These are phyloP conservation scores for Dactylellina parvicollis DNA, from an alignment of 2,329 filamentous ascomycete species.

Conservation along the genomic window DNA sequence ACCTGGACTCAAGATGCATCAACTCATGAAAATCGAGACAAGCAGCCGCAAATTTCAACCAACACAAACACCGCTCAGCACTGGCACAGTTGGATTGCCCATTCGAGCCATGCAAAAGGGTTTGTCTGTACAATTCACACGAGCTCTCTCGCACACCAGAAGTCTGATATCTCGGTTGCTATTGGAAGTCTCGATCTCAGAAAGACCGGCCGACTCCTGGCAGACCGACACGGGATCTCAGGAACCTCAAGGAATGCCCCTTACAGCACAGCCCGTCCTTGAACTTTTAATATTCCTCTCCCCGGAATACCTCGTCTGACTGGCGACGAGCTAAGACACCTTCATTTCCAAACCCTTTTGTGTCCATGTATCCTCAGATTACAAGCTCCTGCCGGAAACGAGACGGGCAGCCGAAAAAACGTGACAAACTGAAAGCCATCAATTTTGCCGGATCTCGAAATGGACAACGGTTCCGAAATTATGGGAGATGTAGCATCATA, in stretches of 20 bases:
- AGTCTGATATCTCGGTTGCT: slow-evolving; percentile 9
- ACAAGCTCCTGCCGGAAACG: slow-evolving; percentile 42
- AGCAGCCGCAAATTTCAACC: slow-evolving; percentile 1
- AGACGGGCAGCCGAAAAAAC: slow-evolving; percentile 25
- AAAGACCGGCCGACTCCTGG: not conserved
- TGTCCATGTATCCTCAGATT: slow-evolving; percentile 28
- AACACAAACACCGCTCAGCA: slow-evolving; percentile 2
- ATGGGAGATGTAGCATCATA: slow-evolving; percentile 12
- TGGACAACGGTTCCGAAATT: slow-evolving; percentile 39
- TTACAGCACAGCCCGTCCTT: slow-evolving; percentile 22
- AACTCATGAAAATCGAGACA: slow-evolving; percentile 30
- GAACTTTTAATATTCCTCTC: not conserved
- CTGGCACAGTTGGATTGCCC: not conserved
- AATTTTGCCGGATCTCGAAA: slow-evolving; percentile 25
- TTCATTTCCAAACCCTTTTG: slow-evolving; percentile 39
- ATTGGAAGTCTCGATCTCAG: slow-evolving; percentile 3
- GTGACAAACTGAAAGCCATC: slow-evolving; percentile 17
- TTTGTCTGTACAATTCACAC: slow-evolving; percentile 2
- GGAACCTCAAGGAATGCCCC: slow-evolving; percentile 37
- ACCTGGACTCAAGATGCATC: slow-evolving; percentile 13
- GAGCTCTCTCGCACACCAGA: not conserved
- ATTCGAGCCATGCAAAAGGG: not conserved
- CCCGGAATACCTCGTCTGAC: slow-evolving; percentile 28
- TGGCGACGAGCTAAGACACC: slow-evolving; percentile 46
- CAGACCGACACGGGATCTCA: slow-evolving; percentile 24